Evolutionary conservation across 495 filamentous ascomycete genomes (phyloP), one percentile per base, ranked within the genome.

Genomic region (Talaromyces wortmannii): DNA sequence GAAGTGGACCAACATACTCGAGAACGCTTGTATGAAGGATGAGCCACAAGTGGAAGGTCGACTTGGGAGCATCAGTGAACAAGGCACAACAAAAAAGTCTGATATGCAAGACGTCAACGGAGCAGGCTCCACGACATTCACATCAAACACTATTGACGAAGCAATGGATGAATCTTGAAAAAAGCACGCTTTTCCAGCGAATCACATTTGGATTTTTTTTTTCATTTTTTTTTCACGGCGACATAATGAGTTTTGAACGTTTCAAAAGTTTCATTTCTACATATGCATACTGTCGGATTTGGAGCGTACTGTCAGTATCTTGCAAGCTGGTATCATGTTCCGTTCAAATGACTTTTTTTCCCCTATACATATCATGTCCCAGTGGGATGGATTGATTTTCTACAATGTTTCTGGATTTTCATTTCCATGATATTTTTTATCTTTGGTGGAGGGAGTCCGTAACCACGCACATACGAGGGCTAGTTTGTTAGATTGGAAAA

Each of bases 1-100:
- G 18, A 97, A 97, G 67, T 97, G 95, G 94, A 98, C 94, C 16
- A 98, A 98, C 68, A 92, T 95, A 76, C 72, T 98, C 44, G 94
- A 98, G 65, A 95, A 89, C 63, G 90, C 92, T 31, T 97, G 94
- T 69, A 95, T 97, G 92, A 88, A 91, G 70, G 91, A 96, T 58
- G 92, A 97, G 68, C 75, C 82, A 30, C 78, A 77, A 2, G 67
- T 69, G 1, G 73, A 76, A 50, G 64, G 67, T 3, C 61, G 65
- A 33, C 47, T 55, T 1, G 57, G 55, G 15, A 59, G 42, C 36
- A 51, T 59, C 11, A 49, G 48, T 13, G 57, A 55, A 30, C 44
- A 68, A 70, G 55, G 42, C 42, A 44, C 55, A 10, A 5, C 53
- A 7, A 51, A 31, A 17, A 56, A 31, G 30, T 56, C 58, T 43